These are phyloP conservation scores for Melanomma pulvis-pyrius DNA, from an alignment of 495 filamentous ascomycete genomes.

Conservation along the genomic window DNA sequence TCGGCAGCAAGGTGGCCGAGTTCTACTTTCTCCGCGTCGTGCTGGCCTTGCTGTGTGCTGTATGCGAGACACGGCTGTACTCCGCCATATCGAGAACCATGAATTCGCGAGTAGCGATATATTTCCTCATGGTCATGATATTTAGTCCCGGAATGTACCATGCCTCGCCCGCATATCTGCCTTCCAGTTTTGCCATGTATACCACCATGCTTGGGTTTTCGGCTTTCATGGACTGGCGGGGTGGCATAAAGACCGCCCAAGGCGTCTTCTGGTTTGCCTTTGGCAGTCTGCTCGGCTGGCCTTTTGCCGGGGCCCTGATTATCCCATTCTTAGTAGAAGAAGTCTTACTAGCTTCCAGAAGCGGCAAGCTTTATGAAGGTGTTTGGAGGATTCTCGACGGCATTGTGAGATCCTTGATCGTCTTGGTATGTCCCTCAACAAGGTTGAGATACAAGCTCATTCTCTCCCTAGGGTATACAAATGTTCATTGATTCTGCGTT, in stretches of 20 bases:
- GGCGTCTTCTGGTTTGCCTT: conserved; percentile 91
- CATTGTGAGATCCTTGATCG: conserved; percentile 61
- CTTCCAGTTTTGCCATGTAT: conserved; percentile 97
- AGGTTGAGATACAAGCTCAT: conserved; percentile 22
- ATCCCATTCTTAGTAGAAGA: conserved; percentile 85
- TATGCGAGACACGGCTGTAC: conserved; percentile 80
- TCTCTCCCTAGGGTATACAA: conserved; percentile 55
- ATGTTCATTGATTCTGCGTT: conserved; percentile 66
- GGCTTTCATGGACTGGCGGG: conserved; percentile 83
- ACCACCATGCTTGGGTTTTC: conserved; percentile 82
- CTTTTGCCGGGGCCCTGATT: conserved; percentile 81
- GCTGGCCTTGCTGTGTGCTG: conserved; percentile 74
- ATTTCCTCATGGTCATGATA: conserved; percentile 75
- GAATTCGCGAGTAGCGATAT: conserved; percentile 76
- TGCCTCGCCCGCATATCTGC: conserved; percentile 81
- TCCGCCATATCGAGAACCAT: conserved; percentile 70
- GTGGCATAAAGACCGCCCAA: conserved; percentile 71
- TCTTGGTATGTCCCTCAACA: conserved; percentile 63
- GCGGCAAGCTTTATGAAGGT: conserved; percentile 59
- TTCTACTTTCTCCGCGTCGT: conserved; percentile 84
- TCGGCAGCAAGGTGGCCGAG: conserved; percentile 61
- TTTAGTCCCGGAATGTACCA: conserved; percentile 92
- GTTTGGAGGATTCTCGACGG: conserved; percentile 67
- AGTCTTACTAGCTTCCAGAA: conserved; percentile 61
- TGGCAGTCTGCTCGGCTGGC: conserved; percentile 92